Base-by-base conservation (phyloP, 2,329 filamentous ascomycete genomes). In the Calonectria hawksworthii region DNA sequence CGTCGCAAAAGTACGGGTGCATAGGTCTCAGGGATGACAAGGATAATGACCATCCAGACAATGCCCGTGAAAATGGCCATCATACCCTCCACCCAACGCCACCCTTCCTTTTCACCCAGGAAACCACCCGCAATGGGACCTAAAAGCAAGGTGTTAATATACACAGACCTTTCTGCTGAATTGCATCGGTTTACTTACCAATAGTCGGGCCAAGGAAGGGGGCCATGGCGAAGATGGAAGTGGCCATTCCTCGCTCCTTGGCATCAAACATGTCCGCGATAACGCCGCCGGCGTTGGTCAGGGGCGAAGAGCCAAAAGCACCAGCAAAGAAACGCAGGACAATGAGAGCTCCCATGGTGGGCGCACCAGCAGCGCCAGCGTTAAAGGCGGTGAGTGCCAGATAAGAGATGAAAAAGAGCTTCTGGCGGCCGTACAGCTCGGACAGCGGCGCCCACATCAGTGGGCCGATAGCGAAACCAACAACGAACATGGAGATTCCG, bases 301-400 rank as follows among this genome's bases (percentile, higher is more conserved):
- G 83, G 1, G 92, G 90, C 0, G 91, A 91, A 0, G 91, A 90
- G 6, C 91, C 92, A 78, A 93, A 93, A 10, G 90, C 84, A 50
- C 92, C 92, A 28, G 90, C 90, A 68, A 95, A 89, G 84, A 94
- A 94, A n/a, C 93, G 90, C 50, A 94, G 86, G n/a, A 94, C 88
- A 38, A 95, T 84, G 3, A 95, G 85, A 1, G 90, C 90, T 63
- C 86, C 86, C 74, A 93, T 91, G 77, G 90, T 92, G 72, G 90
- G 85, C 0, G 90, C 86, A 11, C 89, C 92, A 2, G 91, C 90
- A 23, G 87, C 88, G 6, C 88, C 92, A 28, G 89, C 91, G 78
- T 91, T 93, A 82, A 94, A 94, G 1, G 88, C 89, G 2, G 90
- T 90, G 73, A 94, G 87, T 16, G 87, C 86, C 69, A 88, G 83